phyloP scores from a whole-genome alignment of 2,329 filamentous ascomycete genomes.

The Colletotrichum liaoningense region DNA sequence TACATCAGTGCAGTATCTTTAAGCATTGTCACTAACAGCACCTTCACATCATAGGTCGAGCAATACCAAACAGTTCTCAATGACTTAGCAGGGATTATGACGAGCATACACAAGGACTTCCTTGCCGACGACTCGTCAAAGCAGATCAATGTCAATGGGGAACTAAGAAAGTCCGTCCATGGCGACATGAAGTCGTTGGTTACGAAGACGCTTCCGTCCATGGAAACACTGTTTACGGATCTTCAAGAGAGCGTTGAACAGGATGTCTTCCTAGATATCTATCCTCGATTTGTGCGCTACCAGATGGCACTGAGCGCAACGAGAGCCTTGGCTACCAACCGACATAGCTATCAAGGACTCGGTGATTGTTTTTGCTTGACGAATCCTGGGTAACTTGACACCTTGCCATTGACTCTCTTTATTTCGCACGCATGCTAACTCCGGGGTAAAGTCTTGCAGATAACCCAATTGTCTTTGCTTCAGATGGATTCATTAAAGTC shows the following conservation, averaged over 20 bases:
- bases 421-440: background rate
- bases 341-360: conserved; percentile 61
- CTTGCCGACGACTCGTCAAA: conserved; percentile 44
- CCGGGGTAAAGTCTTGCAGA: conserved; percentile 53
- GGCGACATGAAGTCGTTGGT: conserved; percentile 59
- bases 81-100: conserved; percentile 50
- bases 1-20: background rate
- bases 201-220: conserved; percentile 55
- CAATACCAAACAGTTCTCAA: conserved; percentile 55
- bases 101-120: conserved; percentile 46
- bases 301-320: conserved; percentile 60
- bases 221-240: conserved; percentile 58
- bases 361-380: conserved; percentile 70
- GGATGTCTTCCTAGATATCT: conserved; percentile 57
- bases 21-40: conserved; percentile 38
- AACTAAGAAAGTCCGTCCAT: conserved; percentile 54
- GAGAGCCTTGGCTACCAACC: conserved; percentile 52
- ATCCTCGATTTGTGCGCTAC: conserved; percentile 64
- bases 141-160: conserved; percentile 54
- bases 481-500: conserved; percentile 62
- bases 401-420: background rate
- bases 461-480: conserved; percentile 62
- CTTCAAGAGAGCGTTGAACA: conserved; percentile 57
- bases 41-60: conserved; percentile 45
- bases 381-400: conserved; percentile 49